phyloP scores from a whole-genome alignment of 164 flowering plant genomes.

The Warburgia ugandensis region DNA sequence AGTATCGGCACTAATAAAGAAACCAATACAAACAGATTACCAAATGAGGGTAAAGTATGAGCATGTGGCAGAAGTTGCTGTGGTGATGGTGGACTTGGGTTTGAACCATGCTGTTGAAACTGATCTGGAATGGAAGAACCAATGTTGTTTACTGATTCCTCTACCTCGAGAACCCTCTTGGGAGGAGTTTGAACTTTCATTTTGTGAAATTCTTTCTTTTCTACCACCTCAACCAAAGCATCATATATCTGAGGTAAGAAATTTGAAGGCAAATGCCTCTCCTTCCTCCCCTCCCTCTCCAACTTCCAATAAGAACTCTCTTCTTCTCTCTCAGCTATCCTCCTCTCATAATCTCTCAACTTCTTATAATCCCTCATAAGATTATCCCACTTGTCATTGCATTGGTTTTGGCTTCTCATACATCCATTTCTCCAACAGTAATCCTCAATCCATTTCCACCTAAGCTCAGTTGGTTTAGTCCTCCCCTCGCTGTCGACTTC shows the following conservation, averaged over 20 bases:
- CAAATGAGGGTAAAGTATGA: conserved; percentile 36
- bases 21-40: too few relatives aligned
- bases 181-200: conserved; percentile 4
- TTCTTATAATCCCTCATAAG: conserved; percentile 87
- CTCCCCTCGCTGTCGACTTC: conserved; percentile 16
- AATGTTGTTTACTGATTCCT: conserved; percentile 4
- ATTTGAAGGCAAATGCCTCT: conserved; percentile 58
- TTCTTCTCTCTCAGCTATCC: conserved; percentile 19
- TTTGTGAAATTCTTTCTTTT: conserved; percentile 30
- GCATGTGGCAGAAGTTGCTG: conserved; percentile 17
- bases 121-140: conserved; percentile 12
- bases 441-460: conserved; percentile 91
- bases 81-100: conserved; percentile 20
- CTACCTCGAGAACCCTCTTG: conserved; percentile 10
- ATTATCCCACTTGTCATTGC: conserved; percentile 91
- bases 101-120: conserved; percentile 22
- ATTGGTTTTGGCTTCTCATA: conserved; percentile 76
- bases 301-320: conserved; percentile 58
- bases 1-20: too few relatives aligned
- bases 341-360: conserved; percentile 61
- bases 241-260: conserved; percentile 58
- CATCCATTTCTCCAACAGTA: conserved; percentile 76
- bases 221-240: conserved; percentile 63
- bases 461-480: conserved; percentile 47
- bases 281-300: conserved; percentile 65